phyloP scores from a whole-genome alignment of 2,329 filamentous ascomycete species.

The Dactylonectria estremocensis region DNA sequence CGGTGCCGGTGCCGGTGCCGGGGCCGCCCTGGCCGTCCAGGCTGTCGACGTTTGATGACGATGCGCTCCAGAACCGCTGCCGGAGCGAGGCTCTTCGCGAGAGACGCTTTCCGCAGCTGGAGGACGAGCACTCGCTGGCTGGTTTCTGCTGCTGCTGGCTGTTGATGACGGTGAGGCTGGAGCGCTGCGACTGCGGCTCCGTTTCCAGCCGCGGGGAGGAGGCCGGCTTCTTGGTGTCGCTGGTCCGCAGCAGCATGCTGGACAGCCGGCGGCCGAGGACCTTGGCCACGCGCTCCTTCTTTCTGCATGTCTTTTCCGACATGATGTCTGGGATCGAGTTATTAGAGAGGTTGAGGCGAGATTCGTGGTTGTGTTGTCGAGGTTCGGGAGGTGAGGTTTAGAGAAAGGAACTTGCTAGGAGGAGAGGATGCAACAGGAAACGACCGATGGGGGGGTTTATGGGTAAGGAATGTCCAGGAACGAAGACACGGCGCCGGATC shows the following conservation, averaged over 20 bases:
- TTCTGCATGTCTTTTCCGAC: neutral
- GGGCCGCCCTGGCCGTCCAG: neutral
- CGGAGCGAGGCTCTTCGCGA: constrained; percentile 37
- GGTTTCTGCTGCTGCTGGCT: neutral
- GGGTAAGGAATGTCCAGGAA: too few species aligned
- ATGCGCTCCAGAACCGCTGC: constrained; percentile 43
- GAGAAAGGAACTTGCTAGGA: too few species aligned
- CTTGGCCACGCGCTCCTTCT: constrained; percentile 15
- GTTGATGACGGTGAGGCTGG: neutral
- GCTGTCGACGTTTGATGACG: constrained; percentile 39
- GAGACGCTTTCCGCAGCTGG: constrained; percentile 22
- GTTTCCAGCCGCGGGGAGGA: neutral
- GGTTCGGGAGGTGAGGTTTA: too few species aligned
- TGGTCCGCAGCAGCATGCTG: constrained; percentile 1
- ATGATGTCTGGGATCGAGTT: neutral
- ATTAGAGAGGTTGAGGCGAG: neutral
- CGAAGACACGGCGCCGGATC: too few species aligned
- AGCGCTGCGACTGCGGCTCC: neutral
- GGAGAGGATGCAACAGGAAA: too few species aligned
- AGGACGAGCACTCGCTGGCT: neutral
- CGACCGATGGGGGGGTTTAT: too few species aligned
- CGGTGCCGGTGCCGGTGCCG: constrained; percentile 11
- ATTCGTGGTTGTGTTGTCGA: neutral
- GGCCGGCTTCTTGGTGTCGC: neutral
- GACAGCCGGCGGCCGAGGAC: constrained; percentile 21